Conservation (phyloP, 176 grass and related monocot genomes). For the Musa acuminata region DNA sequence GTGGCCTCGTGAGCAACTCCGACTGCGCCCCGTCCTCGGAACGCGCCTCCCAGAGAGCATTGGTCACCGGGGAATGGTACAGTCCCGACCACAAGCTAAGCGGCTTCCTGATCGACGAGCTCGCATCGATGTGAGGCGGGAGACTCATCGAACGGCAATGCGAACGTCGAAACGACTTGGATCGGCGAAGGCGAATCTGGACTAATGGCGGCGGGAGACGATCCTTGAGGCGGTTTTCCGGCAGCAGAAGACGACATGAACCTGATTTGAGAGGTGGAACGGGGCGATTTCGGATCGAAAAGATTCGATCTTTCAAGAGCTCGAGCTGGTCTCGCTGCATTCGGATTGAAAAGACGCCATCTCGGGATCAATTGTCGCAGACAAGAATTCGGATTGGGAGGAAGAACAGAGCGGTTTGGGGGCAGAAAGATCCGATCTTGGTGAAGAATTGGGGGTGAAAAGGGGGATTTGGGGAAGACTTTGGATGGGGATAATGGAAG, state of each 20-base stretch:
- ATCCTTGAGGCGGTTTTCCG: neutral
- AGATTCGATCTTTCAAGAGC: neutral
- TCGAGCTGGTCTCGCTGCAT: neutral
- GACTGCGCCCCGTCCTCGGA: constrained; percentile 31
- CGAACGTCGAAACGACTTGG: constrained; percentile 27
- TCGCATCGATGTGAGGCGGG: constrained; percentile 41
- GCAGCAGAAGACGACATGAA: constrained; percentile 1
- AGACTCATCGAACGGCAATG: constrained; percentile 12
- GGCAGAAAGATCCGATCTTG: neutral
- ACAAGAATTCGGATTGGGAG: neutral
- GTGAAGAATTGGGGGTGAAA: neutral
- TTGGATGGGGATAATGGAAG: neutral
- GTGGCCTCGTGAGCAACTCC: constrained; percentile 71
- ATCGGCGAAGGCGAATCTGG: constrained; percentile 31
- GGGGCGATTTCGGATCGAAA: neutral
- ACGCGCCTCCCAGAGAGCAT: constrained; percentile 85
- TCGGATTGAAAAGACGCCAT: neutral
- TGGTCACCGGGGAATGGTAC: constrained; percentile 95
- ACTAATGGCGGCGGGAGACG: constrained; percentile 21
- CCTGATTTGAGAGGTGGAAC: neutral
- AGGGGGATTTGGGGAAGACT: neutral
- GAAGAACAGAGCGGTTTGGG: neutral
- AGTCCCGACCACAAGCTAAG: constrained; percentile 89
- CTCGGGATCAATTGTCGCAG: neutral
- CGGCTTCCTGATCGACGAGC: constrained; percentile 58